Percentiles rank a stretch among this genome's conserved stretches.
These are phyloP conservation scores for Boechera stricta DNA, from an alignment of 345 rosid genomes.

Conservation along the genomic window DNA sequence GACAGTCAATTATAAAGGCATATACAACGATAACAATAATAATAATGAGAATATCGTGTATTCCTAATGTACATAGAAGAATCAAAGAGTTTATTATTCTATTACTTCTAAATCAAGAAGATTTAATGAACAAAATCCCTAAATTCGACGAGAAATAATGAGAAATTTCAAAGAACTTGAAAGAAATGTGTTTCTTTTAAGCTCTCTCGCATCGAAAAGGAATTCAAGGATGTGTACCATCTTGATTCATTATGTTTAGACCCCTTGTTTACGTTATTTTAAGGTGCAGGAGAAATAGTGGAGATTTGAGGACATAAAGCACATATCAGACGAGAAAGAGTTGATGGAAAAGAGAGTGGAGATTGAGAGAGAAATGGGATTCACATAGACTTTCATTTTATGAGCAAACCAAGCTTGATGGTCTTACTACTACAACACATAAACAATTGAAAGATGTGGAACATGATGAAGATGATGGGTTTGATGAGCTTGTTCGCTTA, in stretches of 20 bases:
- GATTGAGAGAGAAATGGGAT: conserved; percentile 62
- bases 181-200: too few species aligned
- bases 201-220: too few species aligned
- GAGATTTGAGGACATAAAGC: conserved; percentile 63
- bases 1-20: too few species aligned
- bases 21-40: too few species aligned
- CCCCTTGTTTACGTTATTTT: conserved; percentile 34
- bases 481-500: conserved; percentile 52
- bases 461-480: conserved; percentile 42
- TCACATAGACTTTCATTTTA: conserved; percentile 52
- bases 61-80: too few species aligned
- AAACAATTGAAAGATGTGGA: conserved; percentile 1
- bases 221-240: too few species aligned
- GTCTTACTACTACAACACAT: background rate
- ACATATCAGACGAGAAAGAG: conserved; percentile 59
- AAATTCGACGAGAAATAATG: too few species aligned
- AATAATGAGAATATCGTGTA: too few species aligned
- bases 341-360: conserved; percentile 53
- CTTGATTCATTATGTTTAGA: conserved; percentile 1
- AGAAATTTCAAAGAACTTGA: too few species aligned
- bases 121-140: too few species aligned
- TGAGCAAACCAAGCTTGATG: conserved; percentile 55
- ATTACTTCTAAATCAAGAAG: too few species aligned
- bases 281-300: conserved; percentile 59
- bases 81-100: too few species aligned